A percentile compares a stretch with the other conserved stretches of the same genome.
phyloP scores from a whole-genome alignment of 2,329 filamentous ascomycete genomes.

The Exophiala alcalophila region DNA sequence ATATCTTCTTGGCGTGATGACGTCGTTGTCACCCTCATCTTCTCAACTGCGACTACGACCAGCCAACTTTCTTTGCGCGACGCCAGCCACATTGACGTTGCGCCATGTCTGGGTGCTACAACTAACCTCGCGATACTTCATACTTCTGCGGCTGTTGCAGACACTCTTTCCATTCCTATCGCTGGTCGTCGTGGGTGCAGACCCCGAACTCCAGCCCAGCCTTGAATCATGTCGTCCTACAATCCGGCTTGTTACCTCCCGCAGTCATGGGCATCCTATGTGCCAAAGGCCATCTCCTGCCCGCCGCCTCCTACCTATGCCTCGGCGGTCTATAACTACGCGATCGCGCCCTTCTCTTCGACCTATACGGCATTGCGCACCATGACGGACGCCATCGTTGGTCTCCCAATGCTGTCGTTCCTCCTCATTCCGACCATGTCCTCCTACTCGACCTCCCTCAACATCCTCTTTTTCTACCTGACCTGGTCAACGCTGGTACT shows the following conservation, averaged over 20 bases:
- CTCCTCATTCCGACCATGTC: conserved; percentile 60
- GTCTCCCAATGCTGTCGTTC: conserved; percentile 69
- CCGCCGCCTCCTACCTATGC: conserved; percentile 28
- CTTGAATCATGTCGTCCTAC: conserved; percentile 16
- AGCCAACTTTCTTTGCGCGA: no score
- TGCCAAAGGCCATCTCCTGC: conserved; percentile 29
- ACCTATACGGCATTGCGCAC: conserved; percentile 27
- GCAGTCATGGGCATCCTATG: conserved; percentile 22
- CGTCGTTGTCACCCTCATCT: no score
- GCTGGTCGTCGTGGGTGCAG: no score
- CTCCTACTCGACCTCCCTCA: conserved; percentile 75
- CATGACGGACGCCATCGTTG: conserved; percentile 64
- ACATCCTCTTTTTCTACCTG: conserved; percentile 84
- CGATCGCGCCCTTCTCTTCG: conserved; percentile 27
- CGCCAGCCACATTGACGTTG: no score
- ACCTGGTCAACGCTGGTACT: conserved; percentile 83
- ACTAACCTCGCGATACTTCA: no score
- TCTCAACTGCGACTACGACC: no score
- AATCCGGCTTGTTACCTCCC: conserved; percentile 31
- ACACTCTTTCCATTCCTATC: no score
- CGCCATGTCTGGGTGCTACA: no score
- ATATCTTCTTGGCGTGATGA: no score
- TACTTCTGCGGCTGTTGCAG: no score
- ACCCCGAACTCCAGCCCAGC: no score
- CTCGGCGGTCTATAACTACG: conserved; percentile 24